phyloP scores from a whole-genome alignment of 352 stramenopile genomes.

The Pythium chondricola region DNA sequence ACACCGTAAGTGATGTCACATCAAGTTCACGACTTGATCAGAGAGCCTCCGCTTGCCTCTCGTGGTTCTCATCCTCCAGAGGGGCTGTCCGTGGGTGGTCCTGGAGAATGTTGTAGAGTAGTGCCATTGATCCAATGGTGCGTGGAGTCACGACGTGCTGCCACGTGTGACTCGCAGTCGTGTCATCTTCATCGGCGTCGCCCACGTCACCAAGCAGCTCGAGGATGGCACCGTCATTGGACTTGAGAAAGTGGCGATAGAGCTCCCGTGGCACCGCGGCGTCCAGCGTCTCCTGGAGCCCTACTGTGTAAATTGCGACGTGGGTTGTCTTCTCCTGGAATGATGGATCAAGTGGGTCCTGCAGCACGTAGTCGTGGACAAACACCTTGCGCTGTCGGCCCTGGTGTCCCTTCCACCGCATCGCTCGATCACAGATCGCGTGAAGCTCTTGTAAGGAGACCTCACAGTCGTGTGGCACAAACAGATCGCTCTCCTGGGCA shows the following conservation, averaged over 20 bases:
- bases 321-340: conserved; percentile 72
- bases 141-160: conserved; percentile 22
- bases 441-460: conserved; percentile 68
- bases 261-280: conserved; percentile 40
- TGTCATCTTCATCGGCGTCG: too few species aligned
- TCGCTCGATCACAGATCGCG: conserved; percentile 50
- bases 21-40: too few species aligned
- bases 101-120: conserved; percentile 53
- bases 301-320: conserved; percentile 76
- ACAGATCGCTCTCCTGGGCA: conserved; percentile 62
- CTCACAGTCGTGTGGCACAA: conserved; percentile 87
- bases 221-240: conserved; percentile 74
- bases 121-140: conserved; percentile 25
- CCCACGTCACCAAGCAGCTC: conserved; percentile 78
- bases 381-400: conserved; percentile 69
- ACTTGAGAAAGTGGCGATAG: conserved; percentile 85
- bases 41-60: background rate
- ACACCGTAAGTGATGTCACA: too few species aligned
- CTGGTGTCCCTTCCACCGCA: conserved; percentile 51
- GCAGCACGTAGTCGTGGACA: conserved; percentile 75
- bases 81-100: conserved; percentile 20
- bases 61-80: background rate
- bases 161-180: conserved; percentile 30
- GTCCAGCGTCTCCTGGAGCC: conserved; percentile 23
- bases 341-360: conserved; percentile 53